Evolutionary conservation across 345 rosid genomes (phyloP).

Genomic region (Noccaea caerulescens): DNA sequence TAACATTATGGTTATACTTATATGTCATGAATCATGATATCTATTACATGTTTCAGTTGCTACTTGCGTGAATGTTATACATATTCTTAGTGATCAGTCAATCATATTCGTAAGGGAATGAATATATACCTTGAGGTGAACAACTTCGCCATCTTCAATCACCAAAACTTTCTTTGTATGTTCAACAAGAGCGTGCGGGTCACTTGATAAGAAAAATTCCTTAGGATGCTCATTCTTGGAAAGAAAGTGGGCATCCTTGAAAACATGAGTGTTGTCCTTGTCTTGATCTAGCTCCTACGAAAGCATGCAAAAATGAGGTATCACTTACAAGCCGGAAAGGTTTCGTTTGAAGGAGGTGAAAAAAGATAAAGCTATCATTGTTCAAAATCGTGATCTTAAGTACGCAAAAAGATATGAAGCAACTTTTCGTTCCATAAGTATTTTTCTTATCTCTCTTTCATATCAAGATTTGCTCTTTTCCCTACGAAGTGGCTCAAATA

Average conservation of each 20-base stretch:
- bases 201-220: conserved; percentile 87
- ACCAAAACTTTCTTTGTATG: conserved; percentile 88
- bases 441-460: not conserved
- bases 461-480: not conserved
- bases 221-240: conserved; percentile 68
- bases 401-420: too few species aligned
- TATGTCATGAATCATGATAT: not conserved
- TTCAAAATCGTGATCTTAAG: too few species aligned
- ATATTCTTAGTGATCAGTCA: conserved; percentile 15
- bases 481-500: not conserved
- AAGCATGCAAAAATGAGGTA: conserved; percentile 21
- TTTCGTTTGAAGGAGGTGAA: not conserved
- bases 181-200: conserved; percentile 86
- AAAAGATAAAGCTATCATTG: conserved; percentile 11
- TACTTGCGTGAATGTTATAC: conserved; percentile 5
- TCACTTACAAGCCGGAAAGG: conserved; percentile 17
- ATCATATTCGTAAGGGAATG: conserved; percentile 11
- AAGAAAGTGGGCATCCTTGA: conserved; percentile 67
- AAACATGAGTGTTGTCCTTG: conserved; percentile 50
- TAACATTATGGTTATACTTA: too few species aligned
- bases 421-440: not conserved
- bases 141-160: conserved; percentile 93
- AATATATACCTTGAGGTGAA: conserved; percentile 71
- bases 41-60: conserved; percentile 13
- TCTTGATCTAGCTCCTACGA: conserved; percentile 66